Percentiles rank a stretch among this genome's conserved stretches.
phyloP scores from a whole-genome alignment of 2,329 filamentous ascomycete species.

The Trichoderma sp. region DNA sequence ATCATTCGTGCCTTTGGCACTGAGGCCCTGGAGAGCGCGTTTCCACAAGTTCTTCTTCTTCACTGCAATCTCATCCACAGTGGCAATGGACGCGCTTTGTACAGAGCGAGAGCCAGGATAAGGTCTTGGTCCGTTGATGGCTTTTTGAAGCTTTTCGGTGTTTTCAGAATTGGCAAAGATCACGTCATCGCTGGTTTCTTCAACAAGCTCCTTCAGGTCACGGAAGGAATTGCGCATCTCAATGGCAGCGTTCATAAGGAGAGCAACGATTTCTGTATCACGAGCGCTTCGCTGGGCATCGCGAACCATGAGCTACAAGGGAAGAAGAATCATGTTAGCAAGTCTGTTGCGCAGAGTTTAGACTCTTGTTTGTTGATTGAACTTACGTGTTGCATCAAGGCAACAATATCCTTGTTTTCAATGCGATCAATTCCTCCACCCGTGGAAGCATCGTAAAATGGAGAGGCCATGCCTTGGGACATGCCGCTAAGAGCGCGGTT shows the following conservation, averaged over 20 bases:
- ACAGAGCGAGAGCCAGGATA: slow-evolving; percentile 69
- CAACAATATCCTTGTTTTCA: slow-evolving; percentile 93
- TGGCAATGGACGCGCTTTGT: slow-evolving; percentile 56
- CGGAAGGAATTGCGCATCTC: slow-evolving; percentile 98
- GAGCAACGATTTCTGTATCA: slow-evolving; percentile 94
- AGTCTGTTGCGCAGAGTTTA: background rate
- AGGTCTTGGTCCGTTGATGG: slow-evolving; percentile 83
- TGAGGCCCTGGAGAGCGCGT: slow-evolving; percentile 87
- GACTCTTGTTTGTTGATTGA: background rate
- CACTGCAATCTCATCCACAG: slow-evolving; percentile 57
- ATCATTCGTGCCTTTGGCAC: slow-evolving; percentile 84
- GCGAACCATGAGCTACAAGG: slow-evolving; percentile 76
- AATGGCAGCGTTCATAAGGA: slow-evolving; percentile 87
- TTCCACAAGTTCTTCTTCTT: slow-evolving; percentile 96
- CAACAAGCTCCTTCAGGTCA: slow-evolving; percentile 89
- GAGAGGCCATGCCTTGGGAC: slow-evolving; percentile 87
- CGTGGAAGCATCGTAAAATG: slow-evolving; percentile 86
- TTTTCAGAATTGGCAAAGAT: slow-evolving; percentile 87
- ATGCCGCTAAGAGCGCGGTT: slow-evolving; percentile 79
- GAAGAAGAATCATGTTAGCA: background rate
- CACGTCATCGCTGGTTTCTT: slow-evolving; percentile 78
- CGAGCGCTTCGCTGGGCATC: slow-evolving; percentile 95
- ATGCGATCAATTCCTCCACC: slow-evolving; percentile 88
- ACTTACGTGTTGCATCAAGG: slow-evolving; percentile 91
- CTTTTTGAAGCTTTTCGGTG: slow-evolving; percentile 80